Evolutionary conservation across 805 yeast genomes (phyloP).

Genomic region (Cyberlindnera euphorbiae): DNA sequence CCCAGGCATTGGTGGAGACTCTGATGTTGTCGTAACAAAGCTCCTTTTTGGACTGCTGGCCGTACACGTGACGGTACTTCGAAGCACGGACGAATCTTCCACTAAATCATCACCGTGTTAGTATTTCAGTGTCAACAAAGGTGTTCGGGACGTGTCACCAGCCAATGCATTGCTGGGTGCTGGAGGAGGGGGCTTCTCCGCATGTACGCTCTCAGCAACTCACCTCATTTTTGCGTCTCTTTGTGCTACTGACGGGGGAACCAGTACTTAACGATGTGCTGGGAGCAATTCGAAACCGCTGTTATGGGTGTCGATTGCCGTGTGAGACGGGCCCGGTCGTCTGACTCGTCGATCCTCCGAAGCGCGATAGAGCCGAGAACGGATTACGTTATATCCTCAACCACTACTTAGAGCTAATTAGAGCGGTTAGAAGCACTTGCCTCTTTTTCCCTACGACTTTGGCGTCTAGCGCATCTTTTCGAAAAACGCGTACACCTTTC

Average conservation of each 20-base stretch:
- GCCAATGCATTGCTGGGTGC: no score
- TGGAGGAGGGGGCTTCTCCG: no score
- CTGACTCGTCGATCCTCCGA: background rate
- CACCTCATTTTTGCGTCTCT: slow-evolving; percentile 5
- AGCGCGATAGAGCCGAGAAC: no score
- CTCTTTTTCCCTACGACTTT: no score
- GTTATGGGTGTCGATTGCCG: background rate
- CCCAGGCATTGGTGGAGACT: slow-evolving; percentile 92
- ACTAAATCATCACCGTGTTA: no score
- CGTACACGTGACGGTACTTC: slow-evolving; percentile 93
- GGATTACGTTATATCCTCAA: no score
- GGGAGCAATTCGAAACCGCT: background rate
- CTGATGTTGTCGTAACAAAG: slow-evolving; percentile 46
- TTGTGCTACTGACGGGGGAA: background rate
- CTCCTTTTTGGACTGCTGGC: slow-evolving; percentile 67
- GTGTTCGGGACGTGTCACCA: no score
- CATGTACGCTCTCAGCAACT: slow-evolving; percentile 1
- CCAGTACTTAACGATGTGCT: background rate
- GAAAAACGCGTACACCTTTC: no score
- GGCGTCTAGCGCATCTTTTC: no score
- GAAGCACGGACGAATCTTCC: slow-evolving; percentile 94
- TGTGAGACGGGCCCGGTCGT: background rate
- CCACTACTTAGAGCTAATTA: no score
- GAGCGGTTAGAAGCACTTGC: no score
- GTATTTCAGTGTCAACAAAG: no score